Evolutionary conservation across 768 basidiomycete genomes (phyloP), one percentile per base, ranked within the genome.

Genomic region (Sutorius australiensis): DNA sequence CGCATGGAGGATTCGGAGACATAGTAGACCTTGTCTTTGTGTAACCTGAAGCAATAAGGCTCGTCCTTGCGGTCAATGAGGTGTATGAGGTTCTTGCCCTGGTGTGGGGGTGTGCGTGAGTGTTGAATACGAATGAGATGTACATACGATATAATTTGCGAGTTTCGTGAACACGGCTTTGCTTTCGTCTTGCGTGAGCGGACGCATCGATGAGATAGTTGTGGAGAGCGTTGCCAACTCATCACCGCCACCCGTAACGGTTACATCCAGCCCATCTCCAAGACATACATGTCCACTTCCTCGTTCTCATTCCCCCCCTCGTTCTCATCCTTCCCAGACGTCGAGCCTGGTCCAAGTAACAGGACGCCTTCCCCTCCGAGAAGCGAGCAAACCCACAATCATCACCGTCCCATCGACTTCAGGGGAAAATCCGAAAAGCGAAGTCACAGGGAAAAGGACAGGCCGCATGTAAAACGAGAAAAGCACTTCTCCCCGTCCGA

Each of bases 41-140:
- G 94, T 33, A 98, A 72, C 55, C 95, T 85, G 75, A 98, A 98
- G 73, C 95, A 97, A 70, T 95, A 89, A 13, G 92, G 86, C 64
- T 97, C 95, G 67, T 97, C 95, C 59, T 86, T 82, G 64, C 95
- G 78, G 77, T 98, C 95, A 56, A 98, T 91, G 57, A 98, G 80
- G 67, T 97, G 92, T 30, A 98, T 86, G 16, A 99, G 79, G 64
- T 98, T 98, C 72, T 94, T 95, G 56, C 97, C 97, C 92, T 95
- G 65, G 40, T 24, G 37, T 16, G 31, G 46, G 12, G 12, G 12
- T 12, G 9, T 11, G 28, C 1, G 0, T 3, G 1, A 24, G 24
- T 24, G 24, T 24, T 2, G 10, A 1, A 11, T 11, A 34, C 0
- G 9, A 10, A 5, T 10, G 33, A 14, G 3, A 3, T 41, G 40